Conservation (phyloP, 148 eudicot species). For the Cornus controversa region DNA sequence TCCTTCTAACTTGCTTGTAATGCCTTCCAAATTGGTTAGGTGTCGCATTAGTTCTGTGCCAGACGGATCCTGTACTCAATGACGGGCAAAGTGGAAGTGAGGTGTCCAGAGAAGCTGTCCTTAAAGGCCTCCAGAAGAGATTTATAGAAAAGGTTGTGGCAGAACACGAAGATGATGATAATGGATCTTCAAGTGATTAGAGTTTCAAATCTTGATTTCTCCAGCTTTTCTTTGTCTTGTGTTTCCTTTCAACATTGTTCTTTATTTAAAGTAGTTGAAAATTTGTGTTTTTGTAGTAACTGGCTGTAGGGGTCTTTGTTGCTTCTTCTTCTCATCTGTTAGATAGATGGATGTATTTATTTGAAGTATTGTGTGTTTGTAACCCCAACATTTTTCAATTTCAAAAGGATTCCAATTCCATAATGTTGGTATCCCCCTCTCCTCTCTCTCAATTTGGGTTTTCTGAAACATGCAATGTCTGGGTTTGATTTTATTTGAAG, state of each 20-base stretch:
- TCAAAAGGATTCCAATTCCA: no score
- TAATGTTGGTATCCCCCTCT: no score
- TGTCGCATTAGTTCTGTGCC: conserved; percentile 85
- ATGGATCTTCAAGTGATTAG: conserved; percentile 75
- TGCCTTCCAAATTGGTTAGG: conserved; percentile 34
- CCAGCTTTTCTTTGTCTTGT: not conserved
- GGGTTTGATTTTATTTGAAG: not conserved
- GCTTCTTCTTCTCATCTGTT: not conserved
- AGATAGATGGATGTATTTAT: no score
- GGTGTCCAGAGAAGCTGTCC: conserved; percentile 57
- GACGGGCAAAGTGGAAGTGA: conserved; percentile 73
- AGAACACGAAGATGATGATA: conserved; percentile 66
- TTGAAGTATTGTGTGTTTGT: not conserved
- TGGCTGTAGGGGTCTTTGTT: not conserved
- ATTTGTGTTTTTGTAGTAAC: not conserved
- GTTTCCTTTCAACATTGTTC: not conserved
- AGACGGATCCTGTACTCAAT: conserved; percentile 85
- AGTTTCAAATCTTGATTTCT: not conserved
- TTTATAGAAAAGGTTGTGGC: conserved; percentile 66
- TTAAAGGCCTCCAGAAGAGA: conserved; percentile 66
- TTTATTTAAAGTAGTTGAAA: not conserved
- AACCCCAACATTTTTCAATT: not conserved
- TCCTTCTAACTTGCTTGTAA: not conserved
- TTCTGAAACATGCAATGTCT: no score
- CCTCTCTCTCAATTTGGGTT: no score